Evolutionary conservation across 148 eudicot species (phyloP).

Genomic region (Spergularia marina): DNA sequence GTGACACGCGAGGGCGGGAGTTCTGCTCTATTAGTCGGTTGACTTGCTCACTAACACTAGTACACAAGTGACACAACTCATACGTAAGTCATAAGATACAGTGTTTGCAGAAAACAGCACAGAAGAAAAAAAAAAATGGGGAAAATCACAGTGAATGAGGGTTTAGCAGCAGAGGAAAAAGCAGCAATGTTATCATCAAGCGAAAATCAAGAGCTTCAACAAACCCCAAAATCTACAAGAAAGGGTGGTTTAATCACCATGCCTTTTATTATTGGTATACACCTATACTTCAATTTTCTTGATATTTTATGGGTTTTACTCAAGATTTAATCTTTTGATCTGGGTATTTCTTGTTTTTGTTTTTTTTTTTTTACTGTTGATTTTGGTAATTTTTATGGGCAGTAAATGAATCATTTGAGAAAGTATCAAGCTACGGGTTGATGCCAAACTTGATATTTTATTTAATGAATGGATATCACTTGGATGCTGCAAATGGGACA

Average conservation of each 20-base stretch:
- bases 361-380: background rate
- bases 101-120: background rate
- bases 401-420: constrained; percentile 36
- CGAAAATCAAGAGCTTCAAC: constrained; percentile 12
- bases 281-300: background rate
- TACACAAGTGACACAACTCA: no score
- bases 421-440: constrained; percentile 26
- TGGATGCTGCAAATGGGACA: constrained; percentile 26
- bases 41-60: no score
- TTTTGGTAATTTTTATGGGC: constrained; percentile 12
- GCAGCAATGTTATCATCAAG: background rate
- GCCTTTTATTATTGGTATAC: constrained; percentile 23
- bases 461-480: constrained; percentile 32
- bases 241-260: constrained; percentile 26
- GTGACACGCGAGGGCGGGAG: no score
- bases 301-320: background rate
- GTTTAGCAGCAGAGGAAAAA: constrained; percentile 18
- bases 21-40: no score
- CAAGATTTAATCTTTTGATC: background rate
- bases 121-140: no score
- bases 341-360: background rate
- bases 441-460: constrained; percentile 32
- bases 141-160: background rate
- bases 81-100: background rate
- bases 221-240: constrained; percentile 7